Conservation (phyloP, 176 grass and related monocot genomes). For the Bromus sterilis region DNA sequence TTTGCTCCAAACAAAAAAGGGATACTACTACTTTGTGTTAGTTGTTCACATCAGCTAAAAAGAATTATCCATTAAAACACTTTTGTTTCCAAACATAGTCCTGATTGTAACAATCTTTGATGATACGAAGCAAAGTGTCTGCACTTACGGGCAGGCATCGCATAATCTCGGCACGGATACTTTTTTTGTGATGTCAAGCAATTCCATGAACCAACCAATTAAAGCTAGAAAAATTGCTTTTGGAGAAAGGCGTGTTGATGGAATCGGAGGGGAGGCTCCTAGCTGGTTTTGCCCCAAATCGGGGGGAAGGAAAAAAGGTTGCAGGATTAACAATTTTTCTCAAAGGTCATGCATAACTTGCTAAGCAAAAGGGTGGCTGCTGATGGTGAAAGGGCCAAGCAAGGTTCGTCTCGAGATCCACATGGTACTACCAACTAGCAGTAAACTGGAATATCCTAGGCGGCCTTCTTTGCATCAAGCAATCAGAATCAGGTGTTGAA, state of each 20-base stretch:
- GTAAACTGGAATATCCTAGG: slow-evolving; percentile 37
- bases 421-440: slow-evolving; percentile 12
- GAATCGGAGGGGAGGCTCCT: slow-evolving; percentile 19
- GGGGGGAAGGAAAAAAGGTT: slow-evolving; percentile 37
- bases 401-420: slow-evolving; percentile 38
- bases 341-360: slow-evolving; percentile 30
- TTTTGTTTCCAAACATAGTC: background rate
- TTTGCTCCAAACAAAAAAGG: background rate
- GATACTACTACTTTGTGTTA: background rate
- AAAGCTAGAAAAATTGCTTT: slow-evolving; percentile 28
- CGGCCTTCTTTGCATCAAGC: slow-evolving; percentile 8
- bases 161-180: background rate
- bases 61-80: background rate
- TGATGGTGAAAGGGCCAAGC: slow-evolving; percentile 20
- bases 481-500: background rate
- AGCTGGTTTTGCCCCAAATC: slow-evolving; percentile 32
- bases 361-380: slow-evolving; percentile 7
- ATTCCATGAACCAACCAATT: slow-evolving; percentile 5
- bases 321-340: slow-evolving; percentile 33
- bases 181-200: slow-evolving; percentile 20
- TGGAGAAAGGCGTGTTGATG: slow-evolving; percentile 36
- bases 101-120: background rate
- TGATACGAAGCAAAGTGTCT: background rate
- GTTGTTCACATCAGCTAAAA: slow-evolving; percentile 9
- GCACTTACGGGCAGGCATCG: background rate